Percentiles rank a stretch among this genome's conserved stretches.
Evolutionary conservation across 176 grass and related monocot species (phyloP).

Genomic region (Luzula sylvatica): DNA sequence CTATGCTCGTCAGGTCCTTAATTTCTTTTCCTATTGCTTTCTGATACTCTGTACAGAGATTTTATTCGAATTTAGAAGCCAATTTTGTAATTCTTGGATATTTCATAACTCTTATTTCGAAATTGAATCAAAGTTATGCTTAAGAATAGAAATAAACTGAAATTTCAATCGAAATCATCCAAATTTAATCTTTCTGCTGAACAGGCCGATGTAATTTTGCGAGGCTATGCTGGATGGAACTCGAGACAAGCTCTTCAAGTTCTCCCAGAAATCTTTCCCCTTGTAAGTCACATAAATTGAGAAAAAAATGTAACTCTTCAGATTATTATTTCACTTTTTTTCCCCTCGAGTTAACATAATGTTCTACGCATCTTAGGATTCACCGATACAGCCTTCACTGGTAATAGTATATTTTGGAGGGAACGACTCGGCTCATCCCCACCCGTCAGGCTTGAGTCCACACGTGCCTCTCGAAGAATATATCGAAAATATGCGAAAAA

Average conservation of each 20-base stretch:
- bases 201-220: conserved; percentile 20
- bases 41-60: not conserved
- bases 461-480: conserved; percentile 27
- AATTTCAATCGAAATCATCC: not conserved
- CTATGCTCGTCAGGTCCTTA: not conserved
- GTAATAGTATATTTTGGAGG: conserved; percentile 28
- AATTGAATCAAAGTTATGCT: too few relatives aligned
- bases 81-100: too few relatives aligned
- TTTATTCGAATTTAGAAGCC: too few relatives aligned
- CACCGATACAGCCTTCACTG: conserved; percentile 18
- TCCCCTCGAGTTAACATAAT: not conserved
- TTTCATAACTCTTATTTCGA: too few relatives aligned
- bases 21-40: not conserved
- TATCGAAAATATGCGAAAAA: conserved; percentile 21
- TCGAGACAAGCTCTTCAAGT: conserved; percentile 18
- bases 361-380: conserved; percentile 2
- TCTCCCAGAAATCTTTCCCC: conserved; percentile 9
- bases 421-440: not conserved
- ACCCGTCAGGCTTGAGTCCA: conserved; percentile 5
- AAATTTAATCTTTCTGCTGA: not conserved
- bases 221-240: conserved; percentile 25
- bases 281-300: not conserved
- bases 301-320: too few relatives aligned
- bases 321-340: not conserved
- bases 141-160: too few relatives aligned